Percentiles rank a stretch among this genome's conserved stretches.
Evolutionary conservation across 2,329 filamentous ascomycete genomes (phyloP).

Genomic region (Curvularia sp.): DNA sequence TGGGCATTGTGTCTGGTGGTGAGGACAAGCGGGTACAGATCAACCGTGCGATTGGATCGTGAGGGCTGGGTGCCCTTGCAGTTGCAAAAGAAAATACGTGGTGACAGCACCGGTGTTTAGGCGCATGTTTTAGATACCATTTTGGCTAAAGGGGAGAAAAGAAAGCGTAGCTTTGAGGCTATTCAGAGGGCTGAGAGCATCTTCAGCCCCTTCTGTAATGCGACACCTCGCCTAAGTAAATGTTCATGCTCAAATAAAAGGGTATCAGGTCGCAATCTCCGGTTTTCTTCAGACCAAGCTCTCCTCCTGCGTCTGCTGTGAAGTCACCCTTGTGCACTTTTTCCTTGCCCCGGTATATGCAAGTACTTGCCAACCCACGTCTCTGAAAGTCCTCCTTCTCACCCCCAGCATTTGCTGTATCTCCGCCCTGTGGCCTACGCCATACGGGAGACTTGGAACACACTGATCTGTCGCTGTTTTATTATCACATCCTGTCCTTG

Average conservation of each 20-base stretch:
- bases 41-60: constrained; percentile 59
- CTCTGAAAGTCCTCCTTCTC: not conserved
- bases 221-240: not conserved
- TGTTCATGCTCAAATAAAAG: constrained; percentile 19
- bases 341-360: not conserved
- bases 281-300: not conserved
- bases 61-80: not conserved
- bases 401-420: not conserved
- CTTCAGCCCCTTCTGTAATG: not conserved
- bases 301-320: not conserved
- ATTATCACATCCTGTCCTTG: not conserved
- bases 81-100: not conserved
- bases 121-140: constrained; percentile 30
- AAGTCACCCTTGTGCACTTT: not conserved
- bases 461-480: too few relatives aligned
- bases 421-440: not conserved
- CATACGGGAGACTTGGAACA: not conserved
- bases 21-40: constrained; percentile 96
- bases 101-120: constrained; percentile 16
- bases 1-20: constrained; percentile 89
- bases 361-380: not conserved
- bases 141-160: constrained; percentile 12
- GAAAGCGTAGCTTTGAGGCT: constrained; percentile 4
- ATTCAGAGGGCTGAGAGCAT: not conserved
- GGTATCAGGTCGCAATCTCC: constrained; percentile 34